Conservation (phyloP, 441 rosid species). For the Metrosideros polymorpha region DNA sequence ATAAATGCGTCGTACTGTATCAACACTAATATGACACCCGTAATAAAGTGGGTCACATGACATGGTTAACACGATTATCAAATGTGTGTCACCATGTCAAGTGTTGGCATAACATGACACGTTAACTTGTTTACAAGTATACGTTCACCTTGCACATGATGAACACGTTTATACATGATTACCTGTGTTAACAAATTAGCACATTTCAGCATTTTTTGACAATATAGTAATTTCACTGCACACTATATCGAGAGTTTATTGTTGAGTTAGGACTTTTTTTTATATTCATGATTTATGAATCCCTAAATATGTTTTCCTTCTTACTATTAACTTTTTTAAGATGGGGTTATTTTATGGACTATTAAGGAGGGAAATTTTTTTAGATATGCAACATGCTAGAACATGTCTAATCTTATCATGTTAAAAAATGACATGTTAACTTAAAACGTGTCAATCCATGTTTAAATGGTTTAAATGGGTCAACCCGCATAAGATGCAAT, state of each 20-base stretch:
- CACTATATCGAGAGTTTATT: background rate
- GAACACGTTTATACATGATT: background rate
- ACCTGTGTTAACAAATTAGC: background rate
- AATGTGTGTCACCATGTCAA: background rate
- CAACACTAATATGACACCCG: background rate
- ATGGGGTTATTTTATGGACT: background rate
- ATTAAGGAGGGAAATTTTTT: background rate
- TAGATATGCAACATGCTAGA: background rate
- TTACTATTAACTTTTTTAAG: background rate
- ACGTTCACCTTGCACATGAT: background rate
- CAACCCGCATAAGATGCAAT: background rate
- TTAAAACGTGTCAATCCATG: background rate
- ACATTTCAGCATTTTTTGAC: background rate
- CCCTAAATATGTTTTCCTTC: background rate
- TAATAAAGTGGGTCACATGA: background rate
- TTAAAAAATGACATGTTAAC: background rate
- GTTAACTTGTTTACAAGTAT: background rate
- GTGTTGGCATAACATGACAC: background rate
- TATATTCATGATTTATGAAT: background rate
- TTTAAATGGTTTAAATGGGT: background rate
- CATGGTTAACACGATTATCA: background rate
- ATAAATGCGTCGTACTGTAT: accelerated
- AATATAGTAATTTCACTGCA: background rate
- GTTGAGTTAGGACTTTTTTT: background rate
- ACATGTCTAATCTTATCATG: background rate